Evolutionary conservation across 352 stramenopile genomes (phyloP).

Genomic region (Globisporangium barbulae): DNA sequence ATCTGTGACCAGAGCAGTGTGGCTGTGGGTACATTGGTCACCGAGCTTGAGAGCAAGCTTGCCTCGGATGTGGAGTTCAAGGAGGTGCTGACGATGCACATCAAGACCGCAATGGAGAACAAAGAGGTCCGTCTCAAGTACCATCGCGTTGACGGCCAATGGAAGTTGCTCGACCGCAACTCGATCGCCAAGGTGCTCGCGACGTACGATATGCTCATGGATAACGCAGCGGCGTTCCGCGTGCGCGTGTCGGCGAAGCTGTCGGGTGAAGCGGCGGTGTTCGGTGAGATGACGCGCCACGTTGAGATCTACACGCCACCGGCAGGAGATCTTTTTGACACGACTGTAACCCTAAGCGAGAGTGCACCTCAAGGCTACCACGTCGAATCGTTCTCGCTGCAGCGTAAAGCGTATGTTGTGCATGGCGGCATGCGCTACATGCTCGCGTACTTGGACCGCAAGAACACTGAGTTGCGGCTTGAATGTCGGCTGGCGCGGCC

Average conservation of each 20-base stretch:
- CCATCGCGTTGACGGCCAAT: conserved; percentile 28
- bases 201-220: conserved; percentile 18
- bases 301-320: conserved; percentile 4
- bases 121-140: conserved; percentile 33
- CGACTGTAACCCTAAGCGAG: neutral
- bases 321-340: neutral
- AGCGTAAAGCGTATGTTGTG: conserved; percentile 1
- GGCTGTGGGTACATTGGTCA: neutral
- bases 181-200: conserved; percentile 13
- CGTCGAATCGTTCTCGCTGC: neutral
- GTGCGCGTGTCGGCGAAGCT: conserved; percentile 5
- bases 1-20: neutral
- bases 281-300: neutral
- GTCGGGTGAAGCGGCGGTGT: neutral
- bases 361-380: neutral
- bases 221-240: neutral
- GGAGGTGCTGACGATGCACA: conserved; percentile 4
- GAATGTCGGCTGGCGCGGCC: conserved; percentile 5
- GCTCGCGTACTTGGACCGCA: neutral
- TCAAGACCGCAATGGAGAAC: neutral
- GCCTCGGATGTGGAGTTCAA: neutral
- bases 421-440: conserved; percentile 2
- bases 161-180: conserved; percentile 23
- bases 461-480: neutral
- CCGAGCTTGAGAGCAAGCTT: neutral